phyloP scores from a whole-genome alignment of 345 rosid species.

The Eucalyptus viminalis region DNA sequence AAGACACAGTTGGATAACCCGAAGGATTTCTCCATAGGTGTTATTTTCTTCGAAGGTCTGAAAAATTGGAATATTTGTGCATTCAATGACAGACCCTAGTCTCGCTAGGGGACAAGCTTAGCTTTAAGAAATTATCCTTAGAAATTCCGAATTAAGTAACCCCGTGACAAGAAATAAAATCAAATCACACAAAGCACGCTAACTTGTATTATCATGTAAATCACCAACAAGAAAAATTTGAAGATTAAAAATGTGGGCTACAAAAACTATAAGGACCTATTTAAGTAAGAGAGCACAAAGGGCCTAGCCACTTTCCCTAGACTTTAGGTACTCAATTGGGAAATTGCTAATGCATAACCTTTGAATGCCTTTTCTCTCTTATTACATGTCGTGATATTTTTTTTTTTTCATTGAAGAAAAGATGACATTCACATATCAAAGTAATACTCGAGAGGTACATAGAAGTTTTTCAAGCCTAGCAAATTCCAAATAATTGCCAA shows the following conservation, averaged over 20 bases:
- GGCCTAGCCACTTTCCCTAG: background rate
- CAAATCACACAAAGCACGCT: background rate
- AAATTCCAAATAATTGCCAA: background rate
- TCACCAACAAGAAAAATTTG: background rate
- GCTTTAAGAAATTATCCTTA: background rate
- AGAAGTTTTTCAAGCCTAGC: background rate
- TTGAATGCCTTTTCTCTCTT: background rate
- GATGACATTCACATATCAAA: background rate
- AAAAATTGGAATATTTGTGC: background rate
- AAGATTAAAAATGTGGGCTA: background rate
- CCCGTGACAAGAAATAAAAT: background rate
- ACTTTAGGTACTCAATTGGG: background rate
- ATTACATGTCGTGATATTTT: background rate
- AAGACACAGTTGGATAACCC: background rate
- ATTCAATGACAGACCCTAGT: background rate
- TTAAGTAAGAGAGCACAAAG: background rate
- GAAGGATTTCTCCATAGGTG: background rate
- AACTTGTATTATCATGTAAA: background rate
- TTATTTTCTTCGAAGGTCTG: background rate
- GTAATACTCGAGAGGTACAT: background rate
- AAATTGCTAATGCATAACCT: background rate
- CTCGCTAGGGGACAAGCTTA: background rate
- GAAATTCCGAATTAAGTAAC: background rate
- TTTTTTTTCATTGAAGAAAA: too few species aligned
- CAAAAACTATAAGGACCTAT: background rate